Evolutionary conservation across 176 grass and related monocot genomes (phyloP), one percentile per base, ranked within the genome.

Genomic region (Oryza glumipatula): DNA sequence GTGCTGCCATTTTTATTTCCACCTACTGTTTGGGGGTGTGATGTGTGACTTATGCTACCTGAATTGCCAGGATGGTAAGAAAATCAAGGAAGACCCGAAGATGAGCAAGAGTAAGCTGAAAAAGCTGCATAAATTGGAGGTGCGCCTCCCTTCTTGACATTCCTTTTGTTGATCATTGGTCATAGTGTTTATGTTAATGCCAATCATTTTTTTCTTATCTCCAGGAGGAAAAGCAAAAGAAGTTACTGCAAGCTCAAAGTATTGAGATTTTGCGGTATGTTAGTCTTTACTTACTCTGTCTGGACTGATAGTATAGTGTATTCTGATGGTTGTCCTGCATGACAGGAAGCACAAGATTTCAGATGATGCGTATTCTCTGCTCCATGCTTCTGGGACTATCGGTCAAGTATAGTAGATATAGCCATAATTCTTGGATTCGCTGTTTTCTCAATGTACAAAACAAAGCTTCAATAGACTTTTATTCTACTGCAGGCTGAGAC

Each of bases 351-450:
- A 91, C 86, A 94, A 89, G 86, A 89, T 99, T 72, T 76, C 83
- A 36, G 93, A 96, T 86, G 78, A 85, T 82, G 89, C 77, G 65
- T 80, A 87, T 82, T 91, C 91, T 16, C 74, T 98, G 86, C 83
- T 98, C 22, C 91, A 85, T 87, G 88, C 96, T 87, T 94, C 96
- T 33, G 93, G 93, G 63, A 95, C 89, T 83, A 98, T 98, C 61
- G 96, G 96, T 72, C 76, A 92, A 76, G 96, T 98, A 92, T 77
- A 70, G 28, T 52, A 38, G 70, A 48, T 78, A 33, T 65, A 65
- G 36, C 33, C 69, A 16, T 33, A 66, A 17, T 30, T 5, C 33
- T 76, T 49, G 33, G 0, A 66, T 80, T 61, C 44, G 21, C 81
- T 90, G 13, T 68, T 72, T 71, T 79, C 3, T 67, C 21, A 39